Evolutionary conservation across 2,329 filamentous ascomycete species (phyloP), one percentile per base, ranked within the genome.

Genomic region (Colletotrichum sojae): DNA sequence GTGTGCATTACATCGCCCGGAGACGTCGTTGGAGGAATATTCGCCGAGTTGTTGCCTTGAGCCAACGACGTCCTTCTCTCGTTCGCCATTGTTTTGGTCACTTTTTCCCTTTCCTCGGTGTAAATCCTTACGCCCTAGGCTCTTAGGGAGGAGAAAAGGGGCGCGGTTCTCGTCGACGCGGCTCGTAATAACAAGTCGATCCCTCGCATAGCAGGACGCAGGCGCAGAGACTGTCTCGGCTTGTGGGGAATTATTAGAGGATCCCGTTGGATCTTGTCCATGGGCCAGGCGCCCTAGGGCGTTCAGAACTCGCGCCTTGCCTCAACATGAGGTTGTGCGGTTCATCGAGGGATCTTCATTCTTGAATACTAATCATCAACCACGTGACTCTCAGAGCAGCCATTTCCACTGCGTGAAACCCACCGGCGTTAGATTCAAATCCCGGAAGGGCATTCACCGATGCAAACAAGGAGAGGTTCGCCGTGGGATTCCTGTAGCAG

Each of bases 271-370:
- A 31, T 31, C 27, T 31, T 2, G 27, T 31, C 27, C 27, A 22
- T 0, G 45, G 8, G 1, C 6, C 18, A n/a, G 18, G 15, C 57
- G 57, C 57, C 46, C 36, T 60, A 60, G 57, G 57, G 57, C 57
- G 57, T 52, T 4, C 8, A 15, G 27, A 31, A 9, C 5, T 31
- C 27, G 27, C 27, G 27, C 27, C 27, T 9, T 31, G 27, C 6
- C 1, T 8, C 9, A 6, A 31, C 27, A 10, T 31, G 27, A 31
- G 6, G 27, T 31, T 31, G 27, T 31, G 27, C 27, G 27, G 9
- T 31, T 31, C 9, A 31, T 9, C 27, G 9, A 31, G 8, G 9
- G 5, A 31, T 31, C 8, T 31, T 31, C 27, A 31, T 31, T 31
- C 8, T 31, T 31, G 27, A 9, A 31, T 31, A 31, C 27, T 31